These are phyloP conservation scores for Hypomontagnella submonticulosa DNA, from an alignment of 495 filamentous ascomycete genomes.

Conservation along the genomic window DNA sequence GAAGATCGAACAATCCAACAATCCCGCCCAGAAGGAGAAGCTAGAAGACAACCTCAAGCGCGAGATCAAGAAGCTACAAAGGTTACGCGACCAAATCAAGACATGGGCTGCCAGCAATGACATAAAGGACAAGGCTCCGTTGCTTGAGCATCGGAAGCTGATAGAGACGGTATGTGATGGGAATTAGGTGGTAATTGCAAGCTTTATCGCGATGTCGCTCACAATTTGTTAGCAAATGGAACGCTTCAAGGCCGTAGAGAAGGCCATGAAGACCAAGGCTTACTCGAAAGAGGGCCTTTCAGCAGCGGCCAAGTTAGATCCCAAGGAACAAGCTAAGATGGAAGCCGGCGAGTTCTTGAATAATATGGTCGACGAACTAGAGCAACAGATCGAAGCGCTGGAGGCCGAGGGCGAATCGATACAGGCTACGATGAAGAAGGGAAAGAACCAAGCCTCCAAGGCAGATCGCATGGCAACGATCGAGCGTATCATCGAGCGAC, in stretches of 20 bases:
- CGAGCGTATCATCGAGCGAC: conserved; percentile 82
- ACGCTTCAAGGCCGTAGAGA: conserved; percentile 99
- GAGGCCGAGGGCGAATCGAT: conserved; percentile 91
- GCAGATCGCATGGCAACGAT: conserved; percentile 89
- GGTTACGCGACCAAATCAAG: conserved; percentile 98
- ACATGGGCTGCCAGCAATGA: conserved; percentile 97
- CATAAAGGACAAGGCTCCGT: conserved; percentile 97
- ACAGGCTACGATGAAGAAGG: conserved; percentile 91
- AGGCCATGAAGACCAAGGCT: conserved; percentile 99
- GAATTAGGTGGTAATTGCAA: conserved; percentile 7
- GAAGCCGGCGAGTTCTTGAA: conserved; percentile 87
- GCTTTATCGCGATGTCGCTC: conserved; percentile 20
- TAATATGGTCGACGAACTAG: conserved; percentile 90
- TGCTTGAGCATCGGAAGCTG: conserved; percentile 90
- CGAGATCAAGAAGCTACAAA: conserved; percentile 99
- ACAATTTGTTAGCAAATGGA: conserved; percentile 88
- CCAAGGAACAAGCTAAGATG: conserved; percentile 90
- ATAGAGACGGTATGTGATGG: conserved; percentile 84
- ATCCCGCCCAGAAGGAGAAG: conserved; percentile 96
- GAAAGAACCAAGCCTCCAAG: conserved; percentile 84
- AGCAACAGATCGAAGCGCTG: conserved; percentile 88
- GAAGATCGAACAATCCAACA: conserved; percentile 90
- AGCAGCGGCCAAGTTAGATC: conserved; percentile 90
- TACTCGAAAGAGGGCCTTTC: conserved; percentile 98
- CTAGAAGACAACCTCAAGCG: conserved; percentile 96